phyloP scores from a whole-genome alignment of 352 stramenopile genomes.

The Globisporangium heterothallicum region DNA sequence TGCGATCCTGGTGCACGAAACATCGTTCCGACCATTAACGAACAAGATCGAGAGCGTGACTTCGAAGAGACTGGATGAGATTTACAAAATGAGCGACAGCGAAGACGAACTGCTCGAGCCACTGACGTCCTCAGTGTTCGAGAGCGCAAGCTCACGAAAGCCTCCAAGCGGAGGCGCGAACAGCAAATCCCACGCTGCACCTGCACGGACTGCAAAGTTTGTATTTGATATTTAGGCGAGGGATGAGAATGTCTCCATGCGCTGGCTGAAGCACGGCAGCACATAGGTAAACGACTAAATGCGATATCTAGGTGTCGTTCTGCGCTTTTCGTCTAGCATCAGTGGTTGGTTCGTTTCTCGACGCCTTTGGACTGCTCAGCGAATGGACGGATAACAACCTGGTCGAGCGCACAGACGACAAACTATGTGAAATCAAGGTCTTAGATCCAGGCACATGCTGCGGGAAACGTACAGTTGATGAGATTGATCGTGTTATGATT shows the following conservation, averaged over 20 bases:
- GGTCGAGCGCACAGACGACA: background rate
- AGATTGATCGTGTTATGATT: conserved; percentile 41
- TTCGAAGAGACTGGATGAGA: conserved; percentile 59
- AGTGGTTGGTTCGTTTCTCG: conserved; percentile 7
- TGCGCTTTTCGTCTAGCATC: background rate
- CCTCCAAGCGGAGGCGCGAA: conserved; percentile 13
- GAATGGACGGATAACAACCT: conserved; percentile 61
- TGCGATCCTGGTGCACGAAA: conserved; percentile 61
- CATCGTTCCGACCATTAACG: conserved; percentile 39
- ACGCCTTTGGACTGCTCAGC: conserved; percentile 19
- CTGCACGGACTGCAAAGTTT: conserved; percentile 56
- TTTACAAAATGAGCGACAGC: conserved; percentile 83
- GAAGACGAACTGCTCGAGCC: conserved; percentile 74
- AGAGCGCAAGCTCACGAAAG: conserved; percentile 34
- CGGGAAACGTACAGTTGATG: conserved; percentile 27
- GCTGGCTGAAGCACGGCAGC: background rate
- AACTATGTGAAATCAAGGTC: background rate
- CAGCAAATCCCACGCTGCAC: conserved; percentile 14
- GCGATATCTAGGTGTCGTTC: too few species aligned
- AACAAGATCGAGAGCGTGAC: conserved; percentile 52
- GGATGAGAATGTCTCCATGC: background rate
- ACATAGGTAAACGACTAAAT: background rate
- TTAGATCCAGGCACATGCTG: too few species aligned
- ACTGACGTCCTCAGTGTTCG: conserved; percentile 48
- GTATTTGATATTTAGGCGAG: conserved; percentile 28